Evolutionary conservation across 1,284 basidiomycete species (phyloP).

Genomic region (Entoloma clypeatum): DNA sequence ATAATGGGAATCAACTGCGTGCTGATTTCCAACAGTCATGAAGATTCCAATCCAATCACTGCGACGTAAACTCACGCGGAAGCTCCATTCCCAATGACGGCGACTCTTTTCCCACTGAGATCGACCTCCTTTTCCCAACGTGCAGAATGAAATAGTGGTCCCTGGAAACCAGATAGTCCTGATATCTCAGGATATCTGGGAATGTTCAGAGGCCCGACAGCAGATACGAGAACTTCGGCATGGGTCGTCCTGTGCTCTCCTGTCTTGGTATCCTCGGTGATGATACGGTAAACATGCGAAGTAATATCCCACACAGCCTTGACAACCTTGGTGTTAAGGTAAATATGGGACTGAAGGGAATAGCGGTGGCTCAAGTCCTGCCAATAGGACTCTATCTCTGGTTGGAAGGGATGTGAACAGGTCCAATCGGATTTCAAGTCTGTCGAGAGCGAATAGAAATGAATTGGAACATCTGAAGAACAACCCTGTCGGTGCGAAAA

Average conservation of each 20-base stretch:
- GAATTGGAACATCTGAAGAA: constrained; percentile 27
- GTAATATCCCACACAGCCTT: constrained; percentile 33
- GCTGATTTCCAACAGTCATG: constrained; percentile 21
- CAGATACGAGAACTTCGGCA: constrained; percentile 35
- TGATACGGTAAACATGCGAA: constrained; percentile 29
- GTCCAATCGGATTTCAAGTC: constrained; percentile 34
- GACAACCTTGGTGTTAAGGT: constrained; percentile 24
- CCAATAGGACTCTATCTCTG: constrained; percentile 32
- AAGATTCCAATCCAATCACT: constrained; percentile 11
- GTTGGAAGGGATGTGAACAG: constrained; percentile 27
- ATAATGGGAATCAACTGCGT: constrained; percentile 45
- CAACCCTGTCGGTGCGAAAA: constrained; percentile 23
- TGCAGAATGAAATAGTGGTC: constrained; percentile 20
- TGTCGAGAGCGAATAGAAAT: constrained; percentile 34
- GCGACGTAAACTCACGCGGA: constrained; percentile 44
- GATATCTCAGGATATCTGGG: constrained; percentile 34
- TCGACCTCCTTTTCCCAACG: constrained; percentile 17
- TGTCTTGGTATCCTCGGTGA: constrained; percentile 25
- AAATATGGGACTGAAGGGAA: constrained; percentile 18
- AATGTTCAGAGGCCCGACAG: constrained; percentile 33
- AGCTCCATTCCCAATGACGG: constrained; percentile 39
- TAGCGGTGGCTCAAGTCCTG: constrained; percentile 25
- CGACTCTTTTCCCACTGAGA: constrained; percentile 20
- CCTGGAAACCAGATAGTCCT: constrained; percentile 27
- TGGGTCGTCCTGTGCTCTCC: constrained; percentile 16